A percentile compares a stretch with the other conserved stretches of the same genome.
These are phyloP conservation scores for Diversispora epigaea DNA, from an alignment of 192 early-diverging fungal genomes.

Conservation along the genomic window DNA sequence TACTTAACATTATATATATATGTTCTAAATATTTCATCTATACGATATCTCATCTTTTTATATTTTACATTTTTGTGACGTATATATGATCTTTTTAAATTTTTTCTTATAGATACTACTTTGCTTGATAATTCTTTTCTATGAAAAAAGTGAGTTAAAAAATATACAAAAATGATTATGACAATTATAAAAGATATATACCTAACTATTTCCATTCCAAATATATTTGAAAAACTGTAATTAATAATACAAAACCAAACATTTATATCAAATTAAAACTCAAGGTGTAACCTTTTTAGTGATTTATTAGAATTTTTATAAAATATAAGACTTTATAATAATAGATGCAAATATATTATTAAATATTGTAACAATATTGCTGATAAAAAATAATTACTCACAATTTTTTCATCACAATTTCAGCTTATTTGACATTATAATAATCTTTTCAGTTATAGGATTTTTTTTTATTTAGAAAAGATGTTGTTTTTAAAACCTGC, in stretches of 20 bases:
- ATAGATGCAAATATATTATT: too few relatives aligned
- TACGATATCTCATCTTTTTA: slow-evolving; percentile 10
- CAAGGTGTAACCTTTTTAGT: slow-evolving; percentile 24
- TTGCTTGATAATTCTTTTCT: slow-evolving; percentile 18
- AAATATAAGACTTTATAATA: slow-evolving; percentile 14
- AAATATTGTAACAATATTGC: slow-evolving; percentile 25
- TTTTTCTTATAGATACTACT: slow-evolving; percentile 13
- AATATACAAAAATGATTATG: too few relatives aligned
- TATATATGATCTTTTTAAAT: slow-evolving; percentile 13
- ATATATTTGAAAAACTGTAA: slow-evolving; percentile 18
- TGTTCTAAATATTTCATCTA: slow-evolving; percentile 13
- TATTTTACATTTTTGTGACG: slow-evolving; percentile 3
- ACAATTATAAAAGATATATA: too few relatives aligned
- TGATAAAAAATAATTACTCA: slow-evolving; percentile 33
- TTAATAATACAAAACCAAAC: slow-evolving; percentile 28
- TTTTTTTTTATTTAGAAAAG: slow-evolving; percentile 20
- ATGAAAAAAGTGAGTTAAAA: slow-evolving; percentile 18
- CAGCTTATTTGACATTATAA: slow-evolving; percentile 29
- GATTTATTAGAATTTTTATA: slow-evolving; percentile 22
- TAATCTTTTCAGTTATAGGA: slow-evolving; percentile 18
- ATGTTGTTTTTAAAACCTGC: slow-evolving; percentile 24
- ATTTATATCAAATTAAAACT: slow-evolving; percentile 32
- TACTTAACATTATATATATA: slow-evolving; percentile 30
- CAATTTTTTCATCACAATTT: slow-evolving; percentile 26
- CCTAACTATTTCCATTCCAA: slow-evolving; percentile 27